Conservation (phyloP, 352 stramenopile genomes). For the Blastocystis sp. region DNA sequence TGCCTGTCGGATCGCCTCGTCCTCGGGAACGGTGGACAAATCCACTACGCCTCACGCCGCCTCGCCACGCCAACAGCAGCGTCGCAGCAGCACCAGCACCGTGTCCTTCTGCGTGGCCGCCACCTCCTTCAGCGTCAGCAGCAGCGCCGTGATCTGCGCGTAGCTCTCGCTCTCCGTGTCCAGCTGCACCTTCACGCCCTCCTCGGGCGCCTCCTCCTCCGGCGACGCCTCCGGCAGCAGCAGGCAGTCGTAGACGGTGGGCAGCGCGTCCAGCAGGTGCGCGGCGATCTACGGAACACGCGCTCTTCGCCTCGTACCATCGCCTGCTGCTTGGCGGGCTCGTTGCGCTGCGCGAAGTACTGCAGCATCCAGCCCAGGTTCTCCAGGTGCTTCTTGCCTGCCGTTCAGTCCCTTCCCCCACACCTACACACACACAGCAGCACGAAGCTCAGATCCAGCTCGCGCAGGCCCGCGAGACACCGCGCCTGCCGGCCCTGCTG, state of each 20-base stretch:
- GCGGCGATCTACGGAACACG: not conserved
- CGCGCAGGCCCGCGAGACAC: not conserved
- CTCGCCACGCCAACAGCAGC: not conserved
- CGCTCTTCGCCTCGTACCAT: not conserved
- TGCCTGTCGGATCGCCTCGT: not conserved
- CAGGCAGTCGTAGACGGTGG: not conserved
- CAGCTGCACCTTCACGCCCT: not conserved
- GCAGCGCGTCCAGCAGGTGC: not conserved
- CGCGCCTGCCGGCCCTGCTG: not conserved
- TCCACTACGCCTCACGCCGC: not conserved
- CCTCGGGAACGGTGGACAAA: not conserved
- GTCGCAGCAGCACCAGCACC: constrained; percentile 19
- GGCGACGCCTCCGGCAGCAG: not conserved
- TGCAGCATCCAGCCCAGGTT: not conserved
- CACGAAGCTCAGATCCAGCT: not conserved
- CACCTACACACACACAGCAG: not conserved
- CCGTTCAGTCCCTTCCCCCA: not conserved
- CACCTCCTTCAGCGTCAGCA: constrained; percentile 4
- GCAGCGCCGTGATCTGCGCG: not conserved
- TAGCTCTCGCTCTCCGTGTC: constrained; percentile 3
- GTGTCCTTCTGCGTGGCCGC: not conserved
- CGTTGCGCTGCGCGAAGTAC: not conserved
- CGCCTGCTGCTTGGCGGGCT: not conserved
- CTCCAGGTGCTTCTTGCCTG: not conserved
- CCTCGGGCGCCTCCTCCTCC: not conserved